Percentiles rank a stretch among this genome's conserved stretches.
Conservation (phyloP, 176 grass and related monocot genomes). For the Aechmea fasciata region DNA sequence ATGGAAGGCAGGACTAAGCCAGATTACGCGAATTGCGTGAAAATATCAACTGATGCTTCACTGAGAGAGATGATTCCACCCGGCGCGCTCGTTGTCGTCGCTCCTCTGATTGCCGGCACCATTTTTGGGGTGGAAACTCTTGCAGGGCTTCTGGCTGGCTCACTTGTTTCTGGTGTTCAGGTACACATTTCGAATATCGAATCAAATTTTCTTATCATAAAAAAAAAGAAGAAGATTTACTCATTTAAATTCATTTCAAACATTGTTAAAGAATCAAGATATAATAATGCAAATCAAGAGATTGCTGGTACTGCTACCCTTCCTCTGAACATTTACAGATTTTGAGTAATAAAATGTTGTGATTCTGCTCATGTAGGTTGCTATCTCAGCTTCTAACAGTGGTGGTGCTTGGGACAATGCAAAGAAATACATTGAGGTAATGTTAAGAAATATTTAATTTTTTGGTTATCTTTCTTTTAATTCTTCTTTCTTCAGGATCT, state of each 20-base stretch:
- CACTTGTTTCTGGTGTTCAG: slow-evolving; percentile 82
- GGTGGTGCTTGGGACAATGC: slow-evolving; percentile 94
- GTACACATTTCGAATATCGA: slow-evolving; percentile 5
- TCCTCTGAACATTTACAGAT: too few species aligned
- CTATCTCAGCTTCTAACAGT: slow-evolving; percentile 88
- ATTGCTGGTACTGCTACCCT: too few species aligned
- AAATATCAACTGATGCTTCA: slow-evolving; percentile 81
- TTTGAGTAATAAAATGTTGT: background rate
- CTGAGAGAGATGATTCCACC: slow-evolving; percentile 68
- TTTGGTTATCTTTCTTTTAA: background rate
- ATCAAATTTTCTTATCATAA: too few species aligned
- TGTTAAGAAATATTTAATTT: background rate
- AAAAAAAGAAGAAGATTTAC: too few species aligned
- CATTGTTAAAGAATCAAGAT: too few species aligned
- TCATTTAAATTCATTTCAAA: too few species aligned
- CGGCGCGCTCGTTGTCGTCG: slow-evolving; percentile 60
- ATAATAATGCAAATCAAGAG: too few species aligned
- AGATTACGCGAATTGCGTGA: slow-evolving; percentile 78
- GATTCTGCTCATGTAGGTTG: slow-evolving; percentile 29
- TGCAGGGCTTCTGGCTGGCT: slow-evolving; percentile 65
- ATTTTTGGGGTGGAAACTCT: slow-evolving; percentile 68
- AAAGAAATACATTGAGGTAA: slow-evolving; percentile 92
- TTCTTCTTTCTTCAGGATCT: background rate
- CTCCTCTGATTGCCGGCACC: slow-evolving; percentile 52
- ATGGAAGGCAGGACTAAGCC: slow-evolving; percentile 47